Conservation (phyloP, 352 stramenopile species). For the Pythium insidiosum region DNA sequence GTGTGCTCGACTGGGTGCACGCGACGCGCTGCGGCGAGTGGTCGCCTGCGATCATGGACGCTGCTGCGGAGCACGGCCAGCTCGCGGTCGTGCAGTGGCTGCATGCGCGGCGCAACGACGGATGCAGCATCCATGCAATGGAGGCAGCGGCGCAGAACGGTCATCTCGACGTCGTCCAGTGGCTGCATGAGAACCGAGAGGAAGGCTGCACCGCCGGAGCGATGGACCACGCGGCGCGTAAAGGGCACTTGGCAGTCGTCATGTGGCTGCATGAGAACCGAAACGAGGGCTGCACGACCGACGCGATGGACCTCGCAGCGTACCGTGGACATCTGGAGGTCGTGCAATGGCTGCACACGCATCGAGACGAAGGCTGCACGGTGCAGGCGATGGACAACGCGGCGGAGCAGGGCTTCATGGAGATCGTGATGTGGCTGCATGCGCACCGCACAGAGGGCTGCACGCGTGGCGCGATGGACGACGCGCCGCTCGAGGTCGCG, state of each 20-base stretch:
- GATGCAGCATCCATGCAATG: constrained; percentile 18
- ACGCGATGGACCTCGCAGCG: too few species aligned
- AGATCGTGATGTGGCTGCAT: constrained; percentile 22
- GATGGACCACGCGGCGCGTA: constrained; percentile 16
- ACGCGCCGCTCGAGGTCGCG: constrained; percentile 15
- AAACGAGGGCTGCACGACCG: too few species aligned
- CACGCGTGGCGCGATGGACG: constrained; percentile 17
- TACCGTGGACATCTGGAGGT: constrained; percentile 11
- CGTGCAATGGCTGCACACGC: constrained; percentile 20
- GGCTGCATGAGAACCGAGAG: constrained; percentile 18
- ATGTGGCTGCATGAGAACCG: constrained; percentile 20
- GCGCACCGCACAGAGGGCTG: constrained; percentile 18
- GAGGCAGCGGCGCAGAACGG: constrained; percentile 10
- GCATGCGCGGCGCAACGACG: constrained; percentile 13
- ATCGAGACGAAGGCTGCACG: too few species aligned
- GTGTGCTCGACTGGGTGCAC: constrained; percentile 18
- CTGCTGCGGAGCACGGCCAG: constrained; percentile 12
- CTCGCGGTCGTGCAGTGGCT: constrained; percentile 20
- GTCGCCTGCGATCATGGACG: constrained; percentile 17
- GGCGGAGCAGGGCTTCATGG: constrained; percentile 12
- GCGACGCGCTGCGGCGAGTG: constrained; percentile 13
- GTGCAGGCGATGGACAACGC: constrained; percentile 21
- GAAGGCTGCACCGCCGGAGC: constrained; percentile 23
- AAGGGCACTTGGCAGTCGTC: constrained; percentile 16
- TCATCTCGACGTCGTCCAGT: constrained; percentile 18